Evolutionary conservation across 2,329 filamentous ascomycete species (phyloP).

Genomic region (Blastomyces silverae): DNA sequence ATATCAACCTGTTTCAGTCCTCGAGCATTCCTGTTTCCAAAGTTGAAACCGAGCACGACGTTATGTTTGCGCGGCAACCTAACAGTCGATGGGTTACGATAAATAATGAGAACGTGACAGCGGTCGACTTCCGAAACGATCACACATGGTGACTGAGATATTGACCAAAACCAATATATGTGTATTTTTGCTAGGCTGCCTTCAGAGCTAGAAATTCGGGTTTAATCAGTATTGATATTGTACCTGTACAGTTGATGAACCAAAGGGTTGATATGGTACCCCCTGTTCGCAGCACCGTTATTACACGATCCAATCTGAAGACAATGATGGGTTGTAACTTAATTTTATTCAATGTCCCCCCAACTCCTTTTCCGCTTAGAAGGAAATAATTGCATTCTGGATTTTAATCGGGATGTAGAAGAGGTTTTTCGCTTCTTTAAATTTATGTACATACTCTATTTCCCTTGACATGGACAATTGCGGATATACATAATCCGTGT

Average conservation of each 20-base stretch:
- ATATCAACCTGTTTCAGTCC: conserved; percentile 17
- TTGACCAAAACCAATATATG: not conserved
- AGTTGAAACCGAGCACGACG: conserved; percentile 16
- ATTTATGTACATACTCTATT: not conserved
- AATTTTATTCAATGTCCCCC: too few relatives aligned
- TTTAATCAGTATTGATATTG: too few relatives aligned
- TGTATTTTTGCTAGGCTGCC: not conserved
- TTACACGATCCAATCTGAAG: too few relatives aligned
- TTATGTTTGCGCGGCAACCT: conserved; percentile 16
- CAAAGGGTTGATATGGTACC: too few relatives aligned
- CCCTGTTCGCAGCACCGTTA: too few relatives aligned
- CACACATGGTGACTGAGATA: not conserved
- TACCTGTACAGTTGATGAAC: too few relatives aligned
- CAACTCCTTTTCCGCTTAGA: too few relatives aligned
- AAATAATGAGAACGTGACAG: conserved; percentile 9
- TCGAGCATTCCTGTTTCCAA: conserved; percentile 14
- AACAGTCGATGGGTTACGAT: conserved; percentile 16
- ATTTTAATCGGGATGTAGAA: not conserved
- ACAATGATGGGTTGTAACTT: too few relatives aligned
- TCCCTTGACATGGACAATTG: not conserved
- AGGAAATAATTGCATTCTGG: not conserved
- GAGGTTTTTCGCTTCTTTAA: not conserved
- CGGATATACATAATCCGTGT: not conserved
- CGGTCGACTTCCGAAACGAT: conserved; percentile 1
- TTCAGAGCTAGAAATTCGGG: not conserved